Conservation (phyloP, 768 basidiomycete genomes). For the Amyloporia xantha region DNA sequence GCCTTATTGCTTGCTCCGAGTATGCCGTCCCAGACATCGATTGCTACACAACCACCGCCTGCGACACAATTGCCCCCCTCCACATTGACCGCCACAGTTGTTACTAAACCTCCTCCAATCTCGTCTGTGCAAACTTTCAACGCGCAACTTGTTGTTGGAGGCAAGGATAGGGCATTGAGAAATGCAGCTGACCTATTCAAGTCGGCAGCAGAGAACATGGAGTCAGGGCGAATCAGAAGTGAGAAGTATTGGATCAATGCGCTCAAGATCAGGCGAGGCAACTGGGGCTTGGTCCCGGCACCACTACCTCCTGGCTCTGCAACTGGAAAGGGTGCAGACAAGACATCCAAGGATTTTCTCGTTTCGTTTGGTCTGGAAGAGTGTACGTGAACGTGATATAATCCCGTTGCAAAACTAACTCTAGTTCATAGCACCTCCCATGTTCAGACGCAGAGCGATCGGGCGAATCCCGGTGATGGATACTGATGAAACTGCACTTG, state of each 20-base stretch:
- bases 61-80: conserved; percentile 9
- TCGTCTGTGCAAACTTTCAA: conserved; percentile 25
- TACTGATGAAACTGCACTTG: conserved; percentile 34
- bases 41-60: conserved; percentile 6
- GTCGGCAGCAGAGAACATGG: conserved; percentile 61
- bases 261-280: conserved; percentile 63
- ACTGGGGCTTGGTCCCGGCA: conserved; percentile 78
- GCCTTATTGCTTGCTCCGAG: conserved; percentile 45
- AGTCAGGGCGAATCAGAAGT: conserved; percentile 49
- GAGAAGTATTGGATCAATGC: conserved; percentile 83
- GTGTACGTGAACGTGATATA: conserved; percentile 42
- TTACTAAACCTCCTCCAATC: conserved; percentile 61
- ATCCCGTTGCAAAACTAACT: not conserved
- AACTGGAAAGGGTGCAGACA: conserved; percentile 72
- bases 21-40: conserved; percentile 14
- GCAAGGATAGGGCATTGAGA: conserved; percentile 74
- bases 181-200: conserved; percentile 70
- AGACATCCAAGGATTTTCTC: conserved; percentile 74
- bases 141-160: conserved; percentile 45
- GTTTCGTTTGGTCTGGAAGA: conserved; percentile 78
- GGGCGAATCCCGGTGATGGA: conserved; percentile 55
- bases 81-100: conserved; percentile 52
- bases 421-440: conserved; percentile 49
- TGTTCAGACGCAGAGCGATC: conserved; percentile 63
- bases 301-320: conserved; percentile 67